Evolutionary conservation across 202 grass and related monocot species (phyloP).

Genomic region (Setaria viridis): DNA sequence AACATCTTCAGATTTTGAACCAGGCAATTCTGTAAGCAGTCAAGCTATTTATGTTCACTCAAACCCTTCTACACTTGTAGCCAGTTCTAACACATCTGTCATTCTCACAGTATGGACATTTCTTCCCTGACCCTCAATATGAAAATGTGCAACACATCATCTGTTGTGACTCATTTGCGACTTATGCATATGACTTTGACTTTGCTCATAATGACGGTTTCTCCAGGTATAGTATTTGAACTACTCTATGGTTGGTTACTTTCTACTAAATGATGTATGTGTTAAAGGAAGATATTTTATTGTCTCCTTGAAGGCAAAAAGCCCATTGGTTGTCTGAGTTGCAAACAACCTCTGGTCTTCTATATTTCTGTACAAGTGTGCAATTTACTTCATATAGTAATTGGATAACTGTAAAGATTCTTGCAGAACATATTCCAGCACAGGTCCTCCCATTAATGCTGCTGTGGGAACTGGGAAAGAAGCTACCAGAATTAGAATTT

Average conservation of each 20-base stretch:
- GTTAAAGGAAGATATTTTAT: conserved; percentile 27
- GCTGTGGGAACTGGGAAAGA: not conserved
- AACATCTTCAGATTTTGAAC: conserved; percentile 92
- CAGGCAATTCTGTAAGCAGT: conserved; percentile 79
- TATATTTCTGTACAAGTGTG: not conserved
- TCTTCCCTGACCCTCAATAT: conserved; percentile 97
- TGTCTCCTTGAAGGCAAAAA: not conserved
- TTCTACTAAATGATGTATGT: conserved; percentile 29
- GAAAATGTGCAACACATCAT: conserved; percentile 99
- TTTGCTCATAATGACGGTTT: conserved; percentile 73
- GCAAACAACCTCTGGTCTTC: not conserved
- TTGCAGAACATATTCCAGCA: not conserved
- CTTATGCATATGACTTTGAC: conserved; percentile 96
- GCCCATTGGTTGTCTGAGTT: not conserved
- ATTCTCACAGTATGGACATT: conserved; percentile 92
- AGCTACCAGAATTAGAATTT: conserved; percentile 22
- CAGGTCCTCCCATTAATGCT: not conserved
- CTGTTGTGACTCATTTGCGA: conserved; percentile 99
- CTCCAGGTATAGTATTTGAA: conserved; percentile 69
- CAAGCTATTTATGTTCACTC: conserved; percentile 38
- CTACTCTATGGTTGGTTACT: conserved; percentile 31
- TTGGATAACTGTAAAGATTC: conserved; percentile 5
- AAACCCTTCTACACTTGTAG: conserved; percentile 27
- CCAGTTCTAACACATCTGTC: conserved; percentile 26
- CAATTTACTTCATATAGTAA: not conserved